phyloP scores from a whole-genome alignment of 2,329 filamentous ascomycete species.

The Botrytis sinoallii region DNA sequence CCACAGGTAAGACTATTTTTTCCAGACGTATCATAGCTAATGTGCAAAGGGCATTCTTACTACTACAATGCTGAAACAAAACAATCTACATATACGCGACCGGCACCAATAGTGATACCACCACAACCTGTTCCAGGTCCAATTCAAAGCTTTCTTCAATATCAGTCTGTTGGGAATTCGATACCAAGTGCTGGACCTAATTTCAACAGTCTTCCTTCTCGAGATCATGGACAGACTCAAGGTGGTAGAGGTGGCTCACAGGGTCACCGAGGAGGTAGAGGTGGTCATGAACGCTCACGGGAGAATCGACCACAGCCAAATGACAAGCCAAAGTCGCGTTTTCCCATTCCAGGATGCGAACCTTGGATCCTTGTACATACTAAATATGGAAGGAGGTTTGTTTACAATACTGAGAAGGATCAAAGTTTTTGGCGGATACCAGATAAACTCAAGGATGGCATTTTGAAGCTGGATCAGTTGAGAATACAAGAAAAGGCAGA shows the following conservation, averaged over 20 bases:
- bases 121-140: constrained; percentile 31
- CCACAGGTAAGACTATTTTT: constrained; percentile 47
- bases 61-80: constrained; percentile 83
- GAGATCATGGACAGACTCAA: constrained; percentile 25
- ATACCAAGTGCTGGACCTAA: constrained; percentile 38
- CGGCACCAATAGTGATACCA: constrained; percentile 43
- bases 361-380: constrained; percentile 94
- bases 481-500: constrained; percentile 59
- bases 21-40: background rate
- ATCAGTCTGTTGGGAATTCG: constrained; percentile 42
- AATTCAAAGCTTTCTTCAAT: constrained; percentile 44
- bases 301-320: constrained; percentile 56
- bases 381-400: constrained; percentile 83
- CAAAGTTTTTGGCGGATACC: constrained; percentile 96
- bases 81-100: constrained; percentile 81
- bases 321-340: constrained; percentile 79
- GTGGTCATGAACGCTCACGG: constrained; percentile 50
- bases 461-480: constrained; percentile 69
- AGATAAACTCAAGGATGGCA: constrained; percentile 76
- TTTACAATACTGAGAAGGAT: constrained; percentile 81
- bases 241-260: constrained; percentile 43
- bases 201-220: constrained; percentile 33
- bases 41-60: constrained; percentile 62
- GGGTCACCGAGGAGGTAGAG: constrained; percentile 48
- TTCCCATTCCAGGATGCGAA: constrained; percentile 73